phyloP scores from a whole-genome alignment of 768 basidiomycete genomes.

The Psilocybe tampanensis region DNA sequence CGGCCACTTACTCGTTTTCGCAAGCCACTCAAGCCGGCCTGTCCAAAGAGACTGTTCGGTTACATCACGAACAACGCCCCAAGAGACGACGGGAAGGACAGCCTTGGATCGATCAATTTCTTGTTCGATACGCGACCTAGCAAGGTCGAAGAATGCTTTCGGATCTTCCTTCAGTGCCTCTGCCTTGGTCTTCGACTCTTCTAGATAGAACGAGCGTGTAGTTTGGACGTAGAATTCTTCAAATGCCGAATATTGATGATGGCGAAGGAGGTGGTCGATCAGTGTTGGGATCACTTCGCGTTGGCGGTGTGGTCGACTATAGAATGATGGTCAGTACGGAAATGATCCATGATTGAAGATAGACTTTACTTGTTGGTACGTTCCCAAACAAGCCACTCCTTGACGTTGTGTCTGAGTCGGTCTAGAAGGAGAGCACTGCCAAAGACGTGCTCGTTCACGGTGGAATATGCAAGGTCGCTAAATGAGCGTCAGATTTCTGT shows the following conservation, averaged over 20 bases:
- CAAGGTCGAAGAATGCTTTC: constrained; percentile 54
- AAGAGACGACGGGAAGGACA: constrained; percentile 53
- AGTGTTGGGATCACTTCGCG: constrained; percentile 49
- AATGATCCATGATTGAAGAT: not conserved
- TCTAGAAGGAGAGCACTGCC: constrained; percentile 44
- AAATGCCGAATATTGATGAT: constrained; percentile 62
- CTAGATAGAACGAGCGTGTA: constrained; percentile 54
- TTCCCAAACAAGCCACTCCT: constrained; percentile 57
- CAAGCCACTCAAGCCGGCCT: constrained; percentile 40
- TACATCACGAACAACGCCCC: constrained; percentile 49
- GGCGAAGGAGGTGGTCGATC: constrained; percentile 56
- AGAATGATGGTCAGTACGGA: not conserved
- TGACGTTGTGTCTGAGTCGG: constrained; percentile 46
- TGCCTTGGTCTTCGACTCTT: constrained; percentile 46
- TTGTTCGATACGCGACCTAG: constrained; percentile 48
- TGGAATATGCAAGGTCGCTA: constrained; percentile 59
- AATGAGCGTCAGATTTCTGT: constrained; percentile 15
- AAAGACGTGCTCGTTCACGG: constrained; percentile 56
- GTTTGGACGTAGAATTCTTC: constrained; percentile 55
- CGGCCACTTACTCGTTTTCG: constrained; percentile 27
- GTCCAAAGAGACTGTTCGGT: constrained; percentile 56
- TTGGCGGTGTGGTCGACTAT: constrained; percentile 38
- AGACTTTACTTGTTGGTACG: constrained; percentile 35
- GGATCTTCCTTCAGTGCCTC: constrained; percentile 44
- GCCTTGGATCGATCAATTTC: constrained; percentile 58